Conservation (phyloP, 176 grass and related monocot genomes). For the Chloris gayana region DNA sequence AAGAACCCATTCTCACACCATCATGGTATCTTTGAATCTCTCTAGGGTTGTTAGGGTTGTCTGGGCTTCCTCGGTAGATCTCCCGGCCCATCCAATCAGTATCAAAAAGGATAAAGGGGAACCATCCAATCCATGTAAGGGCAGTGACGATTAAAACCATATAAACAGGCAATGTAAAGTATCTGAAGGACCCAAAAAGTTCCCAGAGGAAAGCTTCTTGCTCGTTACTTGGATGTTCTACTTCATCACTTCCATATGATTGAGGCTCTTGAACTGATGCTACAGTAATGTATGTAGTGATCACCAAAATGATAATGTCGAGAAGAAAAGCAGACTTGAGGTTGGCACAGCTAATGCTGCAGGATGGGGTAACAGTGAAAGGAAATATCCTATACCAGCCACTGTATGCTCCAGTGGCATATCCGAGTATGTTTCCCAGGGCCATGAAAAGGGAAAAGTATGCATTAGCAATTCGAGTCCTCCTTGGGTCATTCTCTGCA, state of each 20-base stretch:
- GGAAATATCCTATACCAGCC: conserved; percentile 84
- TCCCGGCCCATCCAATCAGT: conserved; percentile 98
- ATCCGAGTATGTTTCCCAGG: conserved; percentile 87
- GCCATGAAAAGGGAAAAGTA: conserved; percentile 99
- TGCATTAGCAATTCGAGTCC: conserved; percentile 89
- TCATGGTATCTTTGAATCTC: conserved; percentile 60
- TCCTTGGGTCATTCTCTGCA: conserved; percentile 87
- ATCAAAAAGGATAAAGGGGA: conserved; percentile 91
- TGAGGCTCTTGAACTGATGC: conserved; percentile 60
- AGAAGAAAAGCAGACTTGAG: conserved; percentile 92
- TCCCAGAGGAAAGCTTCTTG: conserved; percentile 95
- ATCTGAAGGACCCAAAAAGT: conserved; percentile 85
- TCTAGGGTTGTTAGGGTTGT: conserved; percentile 53
- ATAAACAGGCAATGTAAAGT: conserved; percentile 79
- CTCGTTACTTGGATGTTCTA: conserved; percentile 29
- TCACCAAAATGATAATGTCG: conserved; percentile 62
- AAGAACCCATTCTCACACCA: conserved; percentile 90
- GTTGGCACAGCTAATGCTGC: conserved; percentile 80
- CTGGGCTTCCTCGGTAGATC: conserved; percentile 78
- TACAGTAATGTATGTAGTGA: conserved; percentile 74
- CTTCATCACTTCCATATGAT: conserved; percentile 44
- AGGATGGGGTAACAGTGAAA: conserved; percentile 74
- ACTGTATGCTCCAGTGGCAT: conserved; percentile 77
- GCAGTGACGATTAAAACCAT: conserved; percentile 91
- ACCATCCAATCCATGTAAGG: conserved; percentile 95